Conservation (phyloP, 1,284 basidiomycete genomes). For the Pseudozyma thailandica region DNA sequence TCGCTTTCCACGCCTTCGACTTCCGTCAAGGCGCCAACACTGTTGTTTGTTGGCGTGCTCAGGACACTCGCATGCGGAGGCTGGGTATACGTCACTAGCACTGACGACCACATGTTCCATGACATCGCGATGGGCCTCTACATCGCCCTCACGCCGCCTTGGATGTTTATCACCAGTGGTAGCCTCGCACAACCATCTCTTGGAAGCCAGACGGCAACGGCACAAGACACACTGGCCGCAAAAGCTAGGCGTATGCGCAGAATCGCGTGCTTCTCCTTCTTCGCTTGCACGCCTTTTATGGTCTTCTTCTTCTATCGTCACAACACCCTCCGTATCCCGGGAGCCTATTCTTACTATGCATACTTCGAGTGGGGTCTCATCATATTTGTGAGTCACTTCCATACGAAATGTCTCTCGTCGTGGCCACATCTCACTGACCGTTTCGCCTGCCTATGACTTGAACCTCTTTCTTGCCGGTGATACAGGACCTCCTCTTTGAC, state of each 20-base stretch:
- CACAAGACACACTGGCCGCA: conserved; percentile 25
- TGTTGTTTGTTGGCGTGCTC: conserved; percentile 77
- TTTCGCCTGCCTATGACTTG: not conserved
- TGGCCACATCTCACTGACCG: too few relatives aligned
- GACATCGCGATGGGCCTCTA: conserved; percentile 85
- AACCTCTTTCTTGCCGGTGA: not conserved
- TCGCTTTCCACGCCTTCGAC: conserved; percentile 38
- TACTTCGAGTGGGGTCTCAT: conserved; percentile 66
- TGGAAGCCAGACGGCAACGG: not conserved
- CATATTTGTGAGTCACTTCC: conserved; percentile 48
- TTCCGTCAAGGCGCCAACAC: conserved; percentile 46
- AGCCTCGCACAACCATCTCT: conserved; percentile 42
- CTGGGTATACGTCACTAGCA: conserved; percentile 89
- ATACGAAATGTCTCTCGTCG: too few relatives aligned
- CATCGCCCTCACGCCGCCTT: conserved; percentile 70
- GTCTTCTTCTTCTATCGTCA: conserved; percentile 60
- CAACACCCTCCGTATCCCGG: conserved; percentile 57
- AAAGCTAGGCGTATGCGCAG: conserved; percentile 52
- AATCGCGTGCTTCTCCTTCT: conserved; percentile 53
- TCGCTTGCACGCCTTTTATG: conserved; percentile 63
- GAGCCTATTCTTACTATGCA: conserved; percentile 61
- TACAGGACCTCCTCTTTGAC: conserved; percentile 63
- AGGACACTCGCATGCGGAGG: conserved; percentile 87
- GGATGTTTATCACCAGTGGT: conserved; percentile 75
- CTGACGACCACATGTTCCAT: conserved; percentile 82